Percentiles rank a stretch among this genome's conserved stretches.
Conservation (phyloP, 2,329 filamentous ascomycete species). For the Lomentospora prolificans region DNA sequence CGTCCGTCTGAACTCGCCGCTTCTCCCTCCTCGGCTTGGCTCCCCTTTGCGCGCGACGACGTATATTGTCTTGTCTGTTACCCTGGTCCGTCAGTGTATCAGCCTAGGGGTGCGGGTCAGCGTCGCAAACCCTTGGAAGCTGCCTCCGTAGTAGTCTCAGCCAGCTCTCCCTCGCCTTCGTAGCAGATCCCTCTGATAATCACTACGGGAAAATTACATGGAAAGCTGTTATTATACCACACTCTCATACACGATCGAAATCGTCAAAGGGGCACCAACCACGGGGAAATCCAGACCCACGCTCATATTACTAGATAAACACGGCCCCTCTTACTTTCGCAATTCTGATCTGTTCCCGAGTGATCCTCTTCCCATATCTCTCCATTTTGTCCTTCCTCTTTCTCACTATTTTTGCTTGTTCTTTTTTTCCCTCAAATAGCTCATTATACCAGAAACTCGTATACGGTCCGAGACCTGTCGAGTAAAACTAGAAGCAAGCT, state of each 20-base stretch:
- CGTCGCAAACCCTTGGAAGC: constrained; percentile 1
- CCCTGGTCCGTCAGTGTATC: constrained; percentile 1
- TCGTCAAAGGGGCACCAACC: background rate
- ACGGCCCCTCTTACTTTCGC: background rate
- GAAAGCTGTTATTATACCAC: background rate
- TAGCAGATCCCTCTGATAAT: constrained; percentile 1
- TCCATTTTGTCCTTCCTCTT: background rate
- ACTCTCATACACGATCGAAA: background rate
- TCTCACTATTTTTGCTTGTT: background rate
- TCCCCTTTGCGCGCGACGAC: background rate
- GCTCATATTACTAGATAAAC: background rate
- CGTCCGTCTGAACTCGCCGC: background rate
- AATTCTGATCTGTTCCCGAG: background rate
- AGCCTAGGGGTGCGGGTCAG: background rate
- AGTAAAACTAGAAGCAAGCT: background rate
- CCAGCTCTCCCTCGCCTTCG: constrained; percentile 2
- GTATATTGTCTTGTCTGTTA: background rate
- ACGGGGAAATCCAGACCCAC: background rate
- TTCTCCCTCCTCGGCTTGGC: background rate
- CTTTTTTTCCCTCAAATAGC: background rate
- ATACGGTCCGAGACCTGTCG: constrained; percentile 1
- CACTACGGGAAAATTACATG: background rate
- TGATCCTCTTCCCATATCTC: background rate
- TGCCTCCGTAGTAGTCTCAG: background rate
- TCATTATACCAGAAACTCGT: background rate